Base-by-base conservation (phyloP, 2,329 filamentous ascomycete species). In the Colletotrichum sp. region DNA sequence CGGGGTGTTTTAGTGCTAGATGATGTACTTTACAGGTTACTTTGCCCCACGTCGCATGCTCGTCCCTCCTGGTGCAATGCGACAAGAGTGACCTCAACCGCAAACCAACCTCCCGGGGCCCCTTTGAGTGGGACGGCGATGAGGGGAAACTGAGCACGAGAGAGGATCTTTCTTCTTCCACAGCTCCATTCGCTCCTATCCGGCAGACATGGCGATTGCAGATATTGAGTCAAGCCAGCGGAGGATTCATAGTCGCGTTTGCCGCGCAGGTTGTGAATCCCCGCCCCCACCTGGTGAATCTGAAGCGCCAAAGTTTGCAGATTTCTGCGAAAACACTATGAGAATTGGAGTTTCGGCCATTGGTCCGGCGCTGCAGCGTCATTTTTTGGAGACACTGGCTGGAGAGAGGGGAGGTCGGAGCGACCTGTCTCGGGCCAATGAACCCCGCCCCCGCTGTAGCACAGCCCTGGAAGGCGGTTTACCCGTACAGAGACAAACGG, bases 21-120 rank as follows among this genome's bases (percentile, higher is more conserved):
- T 8, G 16, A 73, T 26, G 73, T 76, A 76, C 30, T 61, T 30
- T 32, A 21, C 16, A 69, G 70, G 73, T 76, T 58, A 16, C 36
- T 15, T 38, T 73, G 70, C 73, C 73, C 70, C 73, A 73, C 70
- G 70, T 73, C 26, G 70, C 70, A 68, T 75, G 16, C 26, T 30
- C 58, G 15, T 60, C 43, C 26, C 38, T 34, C 60, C 48, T 58
- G 64, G 65, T 26, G 62, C 8, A 64, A 68, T 68, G 70, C 64
- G 64, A 75, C 64, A 48, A 43, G 21, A 69, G 32, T 75, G 70
- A 60, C 67, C 43, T 65, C 66, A 56, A 56, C 16, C 30, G 48
- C 43, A 56, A 38, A 64, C 34, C 66, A 73, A 34, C 58, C 56
- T 26, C 34, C 58, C 26, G 24, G 55, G 30, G 32, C 26, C 26